phyloP scores from a whole-genome alignment of 1,139 yeast genomes.

The Kodamaea sp. region DNA sequence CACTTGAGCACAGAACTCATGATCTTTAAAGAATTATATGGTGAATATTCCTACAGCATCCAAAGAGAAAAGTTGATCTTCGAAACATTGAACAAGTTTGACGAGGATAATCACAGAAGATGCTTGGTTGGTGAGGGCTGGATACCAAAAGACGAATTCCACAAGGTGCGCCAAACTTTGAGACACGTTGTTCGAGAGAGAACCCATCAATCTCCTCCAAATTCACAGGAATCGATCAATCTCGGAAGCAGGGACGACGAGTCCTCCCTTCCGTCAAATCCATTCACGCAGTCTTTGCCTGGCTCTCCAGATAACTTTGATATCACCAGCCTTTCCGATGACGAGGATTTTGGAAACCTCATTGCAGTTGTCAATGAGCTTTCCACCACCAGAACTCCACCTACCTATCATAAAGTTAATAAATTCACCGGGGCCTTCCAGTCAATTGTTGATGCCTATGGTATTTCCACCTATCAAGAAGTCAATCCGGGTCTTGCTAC shows the following conservation, averaged over 20 bases:
- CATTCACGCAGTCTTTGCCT: background rate
- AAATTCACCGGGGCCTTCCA: conserved; percentile 93
- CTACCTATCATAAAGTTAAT: conserved; percentile 89
- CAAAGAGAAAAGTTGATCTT: conserved; percentile 75
- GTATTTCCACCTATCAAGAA: conserved; percentile 90
- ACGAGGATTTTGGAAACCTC: conserved; percentile 30
- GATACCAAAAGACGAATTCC: conserved; percentile 57
- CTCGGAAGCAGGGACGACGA: conserved; percentile 13
- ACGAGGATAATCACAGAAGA: conserved; percentile 81
- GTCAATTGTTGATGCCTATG: conserved; percentile 91
- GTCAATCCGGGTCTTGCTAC: conserved; percentile 97
- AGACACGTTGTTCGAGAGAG: conserved; percentile 27
- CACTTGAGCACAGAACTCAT: conserved; percentile 75
- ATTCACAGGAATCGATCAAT: conserved; percentile 22
- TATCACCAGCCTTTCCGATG: conserved; percentile 24
- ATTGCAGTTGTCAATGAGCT: conserved; percentile 73
- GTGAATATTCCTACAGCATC: conserved; percentile 44
- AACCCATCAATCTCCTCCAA: conserved; percentile 11
- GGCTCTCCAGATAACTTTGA: conserved; percentile 25
- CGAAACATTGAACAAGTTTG: conserved; percentile 75
- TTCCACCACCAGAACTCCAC: conserved; percentile 82
- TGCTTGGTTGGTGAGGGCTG: conserved; percentile 98
- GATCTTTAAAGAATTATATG: conserved; percentile 57
- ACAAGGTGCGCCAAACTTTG: conserved; percentile 25
- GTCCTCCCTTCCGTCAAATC: background rate